Conservation (phyloP, 257 asterid species). For the Nicotiana attenuata region DNA sequence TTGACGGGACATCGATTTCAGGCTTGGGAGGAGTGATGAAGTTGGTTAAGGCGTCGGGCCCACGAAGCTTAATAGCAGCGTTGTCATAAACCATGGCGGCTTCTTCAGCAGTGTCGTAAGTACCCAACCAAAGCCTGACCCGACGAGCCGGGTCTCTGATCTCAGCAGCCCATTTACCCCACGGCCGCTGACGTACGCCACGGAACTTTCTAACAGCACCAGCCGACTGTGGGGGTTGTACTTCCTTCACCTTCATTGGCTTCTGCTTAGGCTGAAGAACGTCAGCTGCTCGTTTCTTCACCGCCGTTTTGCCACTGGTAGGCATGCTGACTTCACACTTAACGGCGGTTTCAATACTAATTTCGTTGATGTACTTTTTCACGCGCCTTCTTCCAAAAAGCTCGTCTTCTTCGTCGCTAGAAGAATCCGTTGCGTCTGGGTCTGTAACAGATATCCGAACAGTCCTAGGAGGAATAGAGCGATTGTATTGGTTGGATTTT, state of each 20-base stretch:
- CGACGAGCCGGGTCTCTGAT: conserved; percentile 55
- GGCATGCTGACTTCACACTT: background rate
- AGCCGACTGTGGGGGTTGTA: background rate
- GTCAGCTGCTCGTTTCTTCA: conserved; percentile 19
- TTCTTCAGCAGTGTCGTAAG: conserved; percentile 68
- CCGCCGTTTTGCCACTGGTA: background rate
- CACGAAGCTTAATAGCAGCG: conserved; percentile 64
- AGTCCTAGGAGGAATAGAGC: conserved; percentile 27
- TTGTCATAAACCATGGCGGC: conserved; percentile 75
- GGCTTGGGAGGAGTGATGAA: conserved; percentile 20
- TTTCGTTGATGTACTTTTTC: conserved; percentile 49
- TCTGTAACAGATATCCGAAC: conserved; percentile 58
- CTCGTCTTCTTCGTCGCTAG: conserved; percentile 58
- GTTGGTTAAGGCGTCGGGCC: conserved; percentile 63
- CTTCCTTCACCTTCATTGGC: conserved; percentile 24
- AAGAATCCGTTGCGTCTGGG: conserved; percentile 82
- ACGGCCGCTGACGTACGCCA: conserved; percentile 66
- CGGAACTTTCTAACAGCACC: conserved; percentile 41
- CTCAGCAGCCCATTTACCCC: conserved; percentile 84
- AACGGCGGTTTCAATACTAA: conserved; percentile 32
- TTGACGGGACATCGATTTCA: conserved; percentile 15
- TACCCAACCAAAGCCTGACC: conserved; percentile 61
- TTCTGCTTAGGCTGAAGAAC: conserved; percentile 28
- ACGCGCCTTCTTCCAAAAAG: conserved; percentile 48
- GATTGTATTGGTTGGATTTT: conserved; percentile 8